phyloP scores from a whole-genome alignment of 1,284 basidiomycete species.

The Naganishia albida region DNA sequence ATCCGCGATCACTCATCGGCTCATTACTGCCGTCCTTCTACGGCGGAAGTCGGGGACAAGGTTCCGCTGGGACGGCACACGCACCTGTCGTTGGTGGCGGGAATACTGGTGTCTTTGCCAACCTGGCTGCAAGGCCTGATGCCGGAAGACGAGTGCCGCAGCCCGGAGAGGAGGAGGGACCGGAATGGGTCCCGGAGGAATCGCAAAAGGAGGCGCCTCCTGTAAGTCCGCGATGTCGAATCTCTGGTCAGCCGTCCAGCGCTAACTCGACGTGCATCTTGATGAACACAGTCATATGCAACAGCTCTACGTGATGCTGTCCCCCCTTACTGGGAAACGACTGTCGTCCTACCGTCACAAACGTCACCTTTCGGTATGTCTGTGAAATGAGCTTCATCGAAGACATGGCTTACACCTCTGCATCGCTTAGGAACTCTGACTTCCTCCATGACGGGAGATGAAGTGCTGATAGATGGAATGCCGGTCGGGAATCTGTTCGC shows the following conservation, averaged over 20 bases:
- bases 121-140: slow-evolving; percentile 86
- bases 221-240: slow-evolving; percentile 58
- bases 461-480: slow-evolving; percentile 61
- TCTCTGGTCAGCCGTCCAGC: slow-evolving; percentile 18
- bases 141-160: slow-evolving; percentile 54
- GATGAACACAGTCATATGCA: slow-evolving; percentile 68
- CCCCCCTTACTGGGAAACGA: slow-evolving; percentile 96
- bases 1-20: slow-evolving; percentile 59
- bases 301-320: slow-evolving; percentile 87
- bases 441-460: slow-evolving; percentile 56
- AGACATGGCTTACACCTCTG: not conserved
- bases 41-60: slow-evolving; percentile 55
- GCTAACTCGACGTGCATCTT: not conserved
- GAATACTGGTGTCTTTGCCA: slow-evolving; percentile 95
- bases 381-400: slow-evolving; percentile 29
- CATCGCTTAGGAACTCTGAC: slow-evolving; percentile 45
- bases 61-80: slow-evolving; percentile 53
- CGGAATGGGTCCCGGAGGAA: slow-evolving; percentile 71
- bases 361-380: slow-evolving; percentile 53
- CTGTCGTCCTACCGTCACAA: slow-evolving; percentile 68
- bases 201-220: slow-evolving; percentile 80
- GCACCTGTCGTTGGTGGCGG: slow-evolving; percentile 65
- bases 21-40: slow-evolving; percentile 75
- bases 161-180: slow-evolving; percentile 63
- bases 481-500: slow-evolving; percentile 59